These are phyloP conservation scores for Tylopilus sp. DNA, from an alignment of 768 basidiomycete genomes.

Conservation along the genomic window DNA sequence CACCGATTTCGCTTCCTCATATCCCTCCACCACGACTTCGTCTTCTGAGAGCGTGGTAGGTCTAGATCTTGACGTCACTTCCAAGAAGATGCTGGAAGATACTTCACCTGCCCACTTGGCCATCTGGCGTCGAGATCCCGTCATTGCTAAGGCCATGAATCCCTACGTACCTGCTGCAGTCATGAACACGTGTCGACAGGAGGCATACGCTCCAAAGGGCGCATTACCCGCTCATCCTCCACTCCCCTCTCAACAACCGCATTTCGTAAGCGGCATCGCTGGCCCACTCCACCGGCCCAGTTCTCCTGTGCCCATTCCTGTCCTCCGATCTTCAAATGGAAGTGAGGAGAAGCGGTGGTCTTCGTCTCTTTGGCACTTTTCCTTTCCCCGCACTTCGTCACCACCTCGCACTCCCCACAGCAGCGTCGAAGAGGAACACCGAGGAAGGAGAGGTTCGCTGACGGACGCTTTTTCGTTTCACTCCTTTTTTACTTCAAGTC, in stretches of 20 bases:
- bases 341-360: slow-evolving; percentile 35
- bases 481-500: slow-evolving; percentile 31
- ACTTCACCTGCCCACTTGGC: slow-evolving; percentile 30
- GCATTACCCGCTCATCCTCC: slow-evolving; percentile 10
- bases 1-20: slow-evolving; percentile 46
- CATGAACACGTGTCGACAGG: slow-evolving; percentile 26
- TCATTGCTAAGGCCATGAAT: slow-evolving; percentile 25
- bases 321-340: slow-evolving; percentile 28
- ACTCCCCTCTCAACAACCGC: slow-evolving; percentile 14
- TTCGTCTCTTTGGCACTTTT: slow-evolving; percentile 33
- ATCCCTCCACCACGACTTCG: slow-evolving; percentile 42
- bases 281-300: slow-evolving; percentile 22
- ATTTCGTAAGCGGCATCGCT: slow-evolving; percentile 5
- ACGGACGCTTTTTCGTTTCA: slow-evolving; percentile 48
- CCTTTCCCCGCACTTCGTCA: slow-evolving; percentile 30
- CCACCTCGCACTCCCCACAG: slow-evolving; percentile 26
- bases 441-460: slow-evolving; percentile 29
- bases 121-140: slow-evolving; percentile 31
- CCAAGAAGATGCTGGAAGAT: slow-evolving; percentile 31
- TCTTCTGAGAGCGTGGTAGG: slow-evolving; percentile 35
- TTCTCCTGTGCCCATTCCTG: slow-evolving; percentile 29
- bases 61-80: slow-evolving; percentile 29
- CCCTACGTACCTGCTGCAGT: slow-evolving; percentile 24
- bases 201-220: slow-evolving; percentile 11
- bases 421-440: slow-evolving; percentile 21